Conservation (phyloP, 2,329 filamentous ascomycete genomes). For the Colletotrichum eremochloae region DNA sequence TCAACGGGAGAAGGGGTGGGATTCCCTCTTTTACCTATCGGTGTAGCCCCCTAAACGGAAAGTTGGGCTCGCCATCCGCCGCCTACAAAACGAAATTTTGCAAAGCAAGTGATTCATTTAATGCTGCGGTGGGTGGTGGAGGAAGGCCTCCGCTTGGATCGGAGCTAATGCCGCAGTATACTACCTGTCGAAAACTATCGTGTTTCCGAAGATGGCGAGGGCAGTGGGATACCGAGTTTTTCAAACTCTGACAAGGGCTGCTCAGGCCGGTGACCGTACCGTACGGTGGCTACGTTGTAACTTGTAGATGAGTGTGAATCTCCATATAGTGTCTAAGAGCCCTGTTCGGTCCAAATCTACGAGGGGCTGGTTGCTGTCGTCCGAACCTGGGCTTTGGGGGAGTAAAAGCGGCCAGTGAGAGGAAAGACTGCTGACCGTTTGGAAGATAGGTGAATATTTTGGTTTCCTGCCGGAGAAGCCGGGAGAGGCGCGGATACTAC, state of each 20-base stretch:
- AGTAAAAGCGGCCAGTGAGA: constrained; percentile 26
- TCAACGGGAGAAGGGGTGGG: too few relatives aligned
- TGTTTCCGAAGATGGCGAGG: neutral
- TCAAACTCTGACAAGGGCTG: neutral
- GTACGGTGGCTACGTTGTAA: neutral
- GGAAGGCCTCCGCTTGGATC: neutral
- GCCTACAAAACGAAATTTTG: neutral
- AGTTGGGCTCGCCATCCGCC: neutral
- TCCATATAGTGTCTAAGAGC: neutral
- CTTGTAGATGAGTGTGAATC: neutral
- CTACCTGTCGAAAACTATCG: neutral
- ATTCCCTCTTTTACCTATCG: neutral
- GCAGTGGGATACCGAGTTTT: neutral
- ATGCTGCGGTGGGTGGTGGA: neutral
- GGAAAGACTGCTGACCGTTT: neutral
- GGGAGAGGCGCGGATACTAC: constrained; percentile 1
- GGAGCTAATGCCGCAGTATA: constrained; percentile 1
- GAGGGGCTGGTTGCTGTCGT: constrained; percentile 10
- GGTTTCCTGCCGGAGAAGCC: constrained; percentile 12
- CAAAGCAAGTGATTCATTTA: constrained; percentile 5
- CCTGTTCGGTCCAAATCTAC: constrained; percentile 3
- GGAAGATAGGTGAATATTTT: neutral
- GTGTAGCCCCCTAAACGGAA: neutral
- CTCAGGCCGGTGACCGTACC: too few relatives aligned
- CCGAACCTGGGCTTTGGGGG: constrained; percentile 5